phyloP scores from a whole-genome alignment of 116 monocot species.

The Zostera marina region DNA sequence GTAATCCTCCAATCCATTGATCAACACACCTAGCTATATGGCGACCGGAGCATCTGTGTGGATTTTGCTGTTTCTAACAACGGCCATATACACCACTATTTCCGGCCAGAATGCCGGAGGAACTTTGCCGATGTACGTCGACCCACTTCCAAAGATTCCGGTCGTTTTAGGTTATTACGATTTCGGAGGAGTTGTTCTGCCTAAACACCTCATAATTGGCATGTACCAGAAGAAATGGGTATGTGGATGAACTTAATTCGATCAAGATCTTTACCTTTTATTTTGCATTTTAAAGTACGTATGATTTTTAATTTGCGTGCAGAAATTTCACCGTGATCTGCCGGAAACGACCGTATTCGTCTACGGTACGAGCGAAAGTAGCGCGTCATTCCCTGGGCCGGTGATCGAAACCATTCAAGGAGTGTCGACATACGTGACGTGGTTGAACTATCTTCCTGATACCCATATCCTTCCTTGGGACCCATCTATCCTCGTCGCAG shows the following conservation, averaged over 20 bases:
- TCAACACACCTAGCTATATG: too few relatives aligned
- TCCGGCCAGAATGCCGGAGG: neutral
- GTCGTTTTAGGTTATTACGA: slow-evolving; percentile 22
- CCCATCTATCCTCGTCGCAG: slow-evolving; percentile 32
- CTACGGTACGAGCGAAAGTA: slow-evolving; percentile 23
- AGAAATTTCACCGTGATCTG: slow-evolving; percentile 75
- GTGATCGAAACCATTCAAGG: slow-evolving; percentile 56
- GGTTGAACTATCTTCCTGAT: slow-evolving; percentile 50
- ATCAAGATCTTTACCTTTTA: neutral
- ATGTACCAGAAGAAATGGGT: slow-evolving; percentile 64
- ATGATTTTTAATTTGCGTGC: neutral
- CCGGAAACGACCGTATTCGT: slow-evolving; percentile 46
- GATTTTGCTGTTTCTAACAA: too few relatives aligned
- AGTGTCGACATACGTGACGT: slow-evolving; percentile 27
- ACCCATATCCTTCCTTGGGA: slow-evolving; percentile 58
- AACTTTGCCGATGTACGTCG: neutral
- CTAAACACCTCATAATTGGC: slow-evolving; percentile 42
- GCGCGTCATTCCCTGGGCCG: slow-evolving; percentile 54
- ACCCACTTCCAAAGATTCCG: slow-evolving; percentile 46
- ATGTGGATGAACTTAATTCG: neutral
- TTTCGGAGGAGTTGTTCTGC: slow-evolving; percentile 8
- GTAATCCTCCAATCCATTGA: too few relatives aligned
- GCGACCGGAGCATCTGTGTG: too few relatives aligned
- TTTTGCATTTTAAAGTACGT: neutral
- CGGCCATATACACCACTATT: too few relatives aligned